These are phyloP conservation scores for Diplodia corticola DNA, from an alignment of 2,329 filamentous ascomycete genomes.

Conservation along the genomic window DNA sequence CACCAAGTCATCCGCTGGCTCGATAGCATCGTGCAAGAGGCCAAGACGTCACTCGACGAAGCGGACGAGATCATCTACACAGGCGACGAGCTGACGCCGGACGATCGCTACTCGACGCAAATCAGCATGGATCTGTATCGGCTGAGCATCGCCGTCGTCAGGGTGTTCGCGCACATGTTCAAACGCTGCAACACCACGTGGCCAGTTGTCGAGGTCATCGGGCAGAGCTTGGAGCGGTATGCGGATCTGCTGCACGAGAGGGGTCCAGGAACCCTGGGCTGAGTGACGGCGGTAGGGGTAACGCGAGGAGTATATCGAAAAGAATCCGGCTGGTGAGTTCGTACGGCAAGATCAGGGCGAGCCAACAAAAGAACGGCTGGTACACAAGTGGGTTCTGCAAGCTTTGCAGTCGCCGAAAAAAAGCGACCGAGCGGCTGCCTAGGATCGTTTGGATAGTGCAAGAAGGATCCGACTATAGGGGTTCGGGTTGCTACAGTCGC, in stretches of 20 bases:
- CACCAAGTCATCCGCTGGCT: constrained; percentile 7
- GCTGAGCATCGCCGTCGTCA: constrained; percentile 7
- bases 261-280: not conserved
- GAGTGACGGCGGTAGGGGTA: not conserved
- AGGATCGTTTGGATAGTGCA: not conserved
- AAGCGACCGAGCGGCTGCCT: not conserved
- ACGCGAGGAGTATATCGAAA: too few relatives aligned
- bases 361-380: too few relatives aligned
- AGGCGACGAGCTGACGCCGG: not conserved
- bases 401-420: not conserved
- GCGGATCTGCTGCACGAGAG: constrained; percentile 1
- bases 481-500: not conserved
- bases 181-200: constrained; percentile 2
- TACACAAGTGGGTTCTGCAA: too few relatives aligned
- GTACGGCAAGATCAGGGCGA: too few relatives aligned
- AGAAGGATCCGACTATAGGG: not conserved
- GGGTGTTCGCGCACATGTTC: constrained; percentile 10
- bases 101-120: not conserved
- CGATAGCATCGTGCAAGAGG: constrained; percentile 1
- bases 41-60: constrained; percentile 7
- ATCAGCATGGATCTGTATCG: not conserved
- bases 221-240: constrained; percentile 4
- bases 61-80: constrained; percentile 1
- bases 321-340: too few relatives aligned
- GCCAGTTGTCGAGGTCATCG: constrained; percentile 3